Evolutionary conservation across 75 land plant species (phyloP).

Genomic region (Picea sitchensis): DNA sequence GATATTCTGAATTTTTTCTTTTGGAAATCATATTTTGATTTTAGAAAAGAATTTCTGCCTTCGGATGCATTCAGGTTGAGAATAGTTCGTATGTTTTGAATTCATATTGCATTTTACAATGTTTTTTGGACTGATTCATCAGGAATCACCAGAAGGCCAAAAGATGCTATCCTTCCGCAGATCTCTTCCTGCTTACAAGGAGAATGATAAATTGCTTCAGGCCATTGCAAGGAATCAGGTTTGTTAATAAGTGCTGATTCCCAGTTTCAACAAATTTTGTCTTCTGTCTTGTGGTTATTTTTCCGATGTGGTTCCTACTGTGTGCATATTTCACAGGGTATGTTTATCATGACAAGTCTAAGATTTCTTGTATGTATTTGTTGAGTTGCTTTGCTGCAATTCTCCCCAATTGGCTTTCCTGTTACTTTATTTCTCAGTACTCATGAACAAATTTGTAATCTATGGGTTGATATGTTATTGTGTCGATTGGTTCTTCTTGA

Average conservation of each 20-base stretch:
- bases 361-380: not conserved
- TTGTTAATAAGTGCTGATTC: not conserved
- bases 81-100: not conserved
- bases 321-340: not conserved
- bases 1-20: no score
- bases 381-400: not conserved
- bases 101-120: not conserved
- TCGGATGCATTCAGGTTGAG: not conserved
- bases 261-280: not conserved
- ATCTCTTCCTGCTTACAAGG: conserved; percentile 80
- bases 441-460: not conserved
- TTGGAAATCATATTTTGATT: not conserved
- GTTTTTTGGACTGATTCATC: not conserved
- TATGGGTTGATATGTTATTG: not conserved
- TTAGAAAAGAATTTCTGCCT: not conserved
- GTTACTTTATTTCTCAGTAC: not conserved
- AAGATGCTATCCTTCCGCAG: conserved; percentile 75
- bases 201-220: conserved; percentile 64
- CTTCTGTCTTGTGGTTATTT: not conserved
- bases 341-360: not conserved
- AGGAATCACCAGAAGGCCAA: conserved; percentile 88
- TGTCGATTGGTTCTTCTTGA: not conserved
- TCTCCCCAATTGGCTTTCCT: not conserved
- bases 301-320: not conserved
- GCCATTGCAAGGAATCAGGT: conserved; percentile 95